Evolutionary conservation across 2,329 filamentous ascomycete species (phyloP).

Genomic region (Arthroderma sp.): DNA sequence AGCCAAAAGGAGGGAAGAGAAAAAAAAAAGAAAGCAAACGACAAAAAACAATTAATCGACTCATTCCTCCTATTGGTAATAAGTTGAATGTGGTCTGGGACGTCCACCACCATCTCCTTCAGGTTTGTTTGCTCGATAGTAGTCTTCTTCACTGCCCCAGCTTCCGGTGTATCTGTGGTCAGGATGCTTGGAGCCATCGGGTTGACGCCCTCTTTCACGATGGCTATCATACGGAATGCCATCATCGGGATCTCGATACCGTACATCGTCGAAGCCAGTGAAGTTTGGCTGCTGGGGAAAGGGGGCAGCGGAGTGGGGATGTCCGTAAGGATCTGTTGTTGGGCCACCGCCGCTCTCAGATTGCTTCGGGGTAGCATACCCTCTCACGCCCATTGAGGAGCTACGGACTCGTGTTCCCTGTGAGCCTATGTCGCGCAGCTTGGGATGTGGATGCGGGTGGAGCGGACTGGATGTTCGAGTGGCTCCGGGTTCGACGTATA

Average conservation of each 20-base stretch:
- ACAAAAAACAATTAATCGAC: too few relatives aligned
- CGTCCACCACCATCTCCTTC: too few relatives aligned
- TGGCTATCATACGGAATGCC: too few relatives aligned
- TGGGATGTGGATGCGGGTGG: not conserved
- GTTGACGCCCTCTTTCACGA: not conserved
- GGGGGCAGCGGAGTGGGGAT: not conserved
- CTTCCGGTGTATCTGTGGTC: constrained; percentile 15
- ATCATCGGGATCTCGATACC: not conserved
- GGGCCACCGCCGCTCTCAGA: not conserved
- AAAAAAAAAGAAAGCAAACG: too few relatives aligned
- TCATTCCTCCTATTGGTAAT: too few relatives aligned
- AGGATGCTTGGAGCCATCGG: not conserved
- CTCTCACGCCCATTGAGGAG: not conserved
- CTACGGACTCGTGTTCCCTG: not conserved
- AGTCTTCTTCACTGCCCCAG: constrained; percentile 26
- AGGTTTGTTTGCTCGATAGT: constrained; percentile 17
- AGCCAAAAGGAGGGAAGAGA: too few relatives aligned
- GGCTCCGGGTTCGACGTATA: constrained; percentile 31
- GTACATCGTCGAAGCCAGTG: not conserved
- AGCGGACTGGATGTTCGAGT: not conserved
- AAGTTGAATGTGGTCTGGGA: too few relatives aligned
- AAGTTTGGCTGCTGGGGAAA: not conserved
- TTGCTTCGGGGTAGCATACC: not conserved
- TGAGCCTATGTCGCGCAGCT: not conserved
- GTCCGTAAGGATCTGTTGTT: not conserved